phyloP scores from a whole-genome alignment of 1,284 basidiomycete species.

The Ganoderma multipileum region DNA sequence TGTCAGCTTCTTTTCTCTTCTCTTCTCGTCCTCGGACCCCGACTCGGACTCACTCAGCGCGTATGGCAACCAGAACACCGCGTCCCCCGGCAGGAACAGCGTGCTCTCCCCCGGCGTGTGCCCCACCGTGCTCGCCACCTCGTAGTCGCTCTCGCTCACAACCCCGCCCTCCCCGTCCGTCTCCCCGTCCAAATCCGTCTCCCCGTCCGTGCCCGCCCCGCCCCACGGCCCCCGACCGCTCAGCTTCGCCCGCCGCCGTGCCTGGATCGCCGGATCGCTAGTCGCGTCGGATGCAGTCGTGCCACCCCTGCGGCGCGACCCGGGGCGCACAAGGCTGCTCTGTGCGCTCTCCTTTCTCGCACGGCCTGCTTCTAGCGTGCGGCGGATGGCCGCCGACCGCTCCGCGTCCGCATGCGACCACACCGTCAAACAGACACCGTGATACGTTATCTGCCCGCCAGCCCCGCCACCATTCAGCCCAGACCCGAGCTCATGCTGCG shows the following conservation, averaged over 20 bases:
- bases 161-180: conserved; percentile 61
- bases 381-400: conserved; percentile 80
- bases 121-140: conserved; percentile 75
- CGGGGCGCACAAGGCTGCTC: conserved; percentile 52
- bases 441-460: conserved; percentile 70
- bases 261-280: conserved; percentile 61
- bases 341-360: conserved; percentile 81
- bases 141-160: conserved; percentile 84
- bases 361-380: conserved; percentile 79
- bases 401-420: conserved; percentile 94
- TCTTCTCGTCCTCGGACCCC: conserved; percentile 23
- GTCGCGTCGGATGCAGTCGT: conserved; percentile 48
- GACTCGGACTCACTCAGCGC: conserved; percentile 79
- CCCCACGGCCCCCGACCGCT: conserved; percentile 74
- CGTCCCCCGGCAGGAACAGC: conserved; percentile 84
- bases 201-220: conserved; percentile 49
- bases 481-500: conserved; percentile 44
- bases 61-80: conserved; percentile 93
- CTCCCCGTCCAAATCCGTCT: conserved; percentile 79
- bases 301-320: conserved; percentile 66
- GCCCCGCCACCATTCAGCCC: conserved; percentile 44
- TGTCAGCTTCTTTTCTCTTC: conserved; percentile 1
- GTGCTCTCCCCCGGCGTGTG: conserved; percentile 87
- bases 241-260: conserved; percentile 61
- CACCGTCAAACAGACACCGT: conserved; percentile 91